Base-by-base conservation (phyloP, 2,329 filamentous ascomycete species). In the Aspergillus sp. region DNA sequence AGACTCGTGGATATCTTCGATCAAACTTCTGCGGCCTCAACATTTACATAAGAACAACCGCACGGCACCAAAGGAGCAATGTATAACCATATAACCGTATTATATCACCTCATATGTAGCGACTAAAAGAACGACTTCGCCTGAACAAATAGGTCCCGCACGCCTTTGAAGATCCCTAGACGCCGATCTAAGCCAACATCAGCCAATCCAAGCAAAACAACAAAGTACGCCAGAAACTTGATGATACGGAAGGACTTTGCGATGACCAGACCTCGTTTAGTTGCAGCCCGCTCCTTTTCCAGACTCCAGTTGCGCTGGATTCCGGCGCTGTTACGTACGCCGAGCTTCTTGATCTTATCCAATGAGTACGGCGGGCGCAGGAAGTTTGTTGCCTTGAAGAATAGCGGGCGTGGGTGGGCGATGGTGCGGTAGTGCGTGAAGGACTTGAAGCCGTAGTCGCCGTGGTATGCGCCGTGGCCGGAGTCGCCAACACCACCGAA, bases 361-460 rank as follows among this genome's bases (percentile, higher is more conserved):
- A 21, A 12, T 0, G 52, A 56, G 21, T 62, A 62, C 3, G 57
- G 58, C 2, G 60, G 60, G 4, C 46, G 57, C 43, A 58, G n/a
- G 41, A 57, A 49, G 2, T 31, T 15, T 0, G 52, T 44, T 14
- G 52, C 6, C 31, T 51, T 56, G 33, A 12, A 21, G 37, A 58
- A 58, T 11, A 58, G 27, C 7, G 55, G 49, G 3, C 41, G 17
- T 6, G 58, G 58, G 2, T 55, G 55, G 1, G 60, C 60, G 27
- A 62, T 60, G 12, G 70, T 68, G 3, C 73, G 65, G 27, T 63
- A 64, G 57, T 76, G 69, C 6, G 46, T 57, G 17, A 57, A 57
- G 47, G 55, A n/a, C 14, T 57, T 52, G 23, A 61, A 55, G 11
- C 58, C 58, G 21, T 61, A 55, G 12, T 50, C 37, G 6, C 58